Percentiles rank a stretch among this genome's conserved stretches.
Evolutionary conservation across 164 flowering plant genomes (phyloP).

Genomic region (Annona squamosa): DNA sequence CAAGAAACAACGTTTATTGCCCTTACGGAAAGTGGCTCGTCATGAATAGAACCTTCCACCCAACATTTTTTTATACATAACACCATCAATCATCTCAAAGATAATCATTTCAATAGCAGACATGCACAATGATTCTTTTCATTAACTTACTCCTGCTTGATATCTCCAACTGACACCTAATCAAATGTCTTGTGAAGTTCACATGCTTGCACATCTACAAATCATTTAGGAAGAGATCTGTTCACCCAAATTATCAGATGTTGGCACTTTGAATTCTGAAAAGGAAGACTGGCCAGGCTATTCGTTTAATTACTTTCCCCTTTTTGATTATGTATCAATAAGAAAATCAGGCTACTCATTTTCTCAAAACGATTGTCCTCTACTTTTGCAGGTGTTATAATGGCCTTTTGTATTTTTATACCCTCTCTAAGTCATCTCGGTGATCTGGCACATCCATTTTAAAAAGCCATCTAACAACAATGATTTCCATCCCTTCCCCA

Average conservation of each 20-base stretch:
- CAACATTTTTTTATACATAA: too few species aligned
- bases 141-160: conserved; percentile 1
- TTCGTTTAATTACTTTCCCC: too few species aligned
- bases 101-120: not conserved
- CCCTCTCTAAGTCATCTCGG: too few species aligned
- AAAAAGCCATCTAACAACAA: conserved; percentile 2
- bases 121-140: not conserved
- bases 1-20: too few species aligned
- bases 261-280: not conserved
- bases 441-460: not conserved
- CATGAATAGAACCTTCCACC: too few species aligned
- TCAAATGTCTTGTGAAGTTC: not conserved
- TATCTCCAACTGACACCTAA: not conserved
- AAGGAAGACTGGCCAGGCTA: not conserved
- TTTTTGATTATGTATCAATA: not conserved
- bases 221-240: not conserved
- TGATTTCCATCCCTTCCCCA: not conserved
- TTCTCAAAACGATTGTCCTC: not conserved
- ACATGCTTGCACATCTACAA: not conserved
- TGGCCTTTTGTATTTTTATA: conserved; percentile 2
- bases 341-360: not conserved
- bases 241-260: not conserved
- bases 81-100: not conserved
- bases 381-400: conserved; percentile 2
- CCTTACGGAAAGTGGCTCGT: too few species aligned